A percentile compares a stretch with the other conserved stretches of the same genome.
Conservation (phyloP, 768 basidiomycete species). For the Auricularia heimuer region DNA sequence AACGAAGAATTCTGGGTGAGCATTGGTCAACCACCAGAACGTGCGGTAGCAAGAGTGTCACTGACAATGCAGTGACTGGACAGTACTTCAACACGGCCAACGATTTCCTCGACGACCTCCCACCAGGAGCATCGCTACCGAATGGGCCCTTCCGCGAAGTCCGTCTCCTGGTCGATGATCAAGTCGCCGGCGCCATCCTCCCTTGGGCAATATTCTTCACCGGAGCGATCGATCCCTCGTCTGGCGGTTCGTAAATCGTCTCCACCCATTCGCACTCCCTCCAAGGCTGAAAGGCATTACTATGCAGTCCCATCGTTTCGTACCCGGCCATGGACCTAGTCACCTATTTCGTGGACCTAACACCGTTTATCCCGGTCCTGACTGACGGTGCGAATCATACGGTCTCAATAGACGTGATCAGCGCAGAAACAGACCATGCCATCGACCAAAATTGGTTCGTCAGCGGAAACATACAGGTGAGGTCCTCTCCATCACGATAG, state of each 20-base stretch:
- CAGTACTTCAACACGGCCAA: constrained; percentile 60
- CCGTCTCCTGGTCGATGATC: constrained; percentile 45
- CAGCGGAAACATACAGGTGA: constrained; percentile 48
- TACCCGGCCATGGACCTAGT: constrained; percentile 68
- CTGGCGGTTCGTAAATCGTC: constrained; percentile 29
- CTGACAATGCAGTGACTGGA: background rate
- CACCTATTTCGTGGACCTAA: constrained; percentile 67
- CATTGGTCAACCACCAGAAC: background rate
- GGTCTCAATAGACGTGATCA: constrained; percentile 63
- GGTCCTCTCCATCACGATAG: background rate
- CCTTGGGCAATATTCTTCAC: constrained; percentile 61
- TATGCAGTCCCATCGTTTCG: constrained; percentile 33
- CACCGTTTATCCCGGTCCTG: constrained; percentile 67
- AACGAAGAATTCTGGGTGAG: constrained; percentile 73
- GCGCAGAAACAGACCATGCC: constrained; percentile 54
- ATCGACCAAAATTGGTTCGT: constrained; percentile 47
- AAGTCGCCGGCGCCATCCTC: constrained; percentile 45
- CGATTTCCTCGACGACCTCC: constrained; percentile 46
- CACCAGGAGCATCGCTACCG: constrained; percentile 35
- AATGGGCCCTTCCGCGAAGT: constrained; percentile 54
- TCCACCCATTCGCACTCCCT: background rate
- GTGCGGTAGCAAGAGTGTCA: background rate
- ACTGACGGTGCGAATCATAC: constrained; percentile 58
- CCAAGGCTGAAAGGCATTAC: background rate
- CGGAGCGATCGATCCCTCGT: constrained; percentile 30